phyloP scores from a whole-genome alignment of 441 rosid species.

The Cnidoscolus chayamansa region DNA sequence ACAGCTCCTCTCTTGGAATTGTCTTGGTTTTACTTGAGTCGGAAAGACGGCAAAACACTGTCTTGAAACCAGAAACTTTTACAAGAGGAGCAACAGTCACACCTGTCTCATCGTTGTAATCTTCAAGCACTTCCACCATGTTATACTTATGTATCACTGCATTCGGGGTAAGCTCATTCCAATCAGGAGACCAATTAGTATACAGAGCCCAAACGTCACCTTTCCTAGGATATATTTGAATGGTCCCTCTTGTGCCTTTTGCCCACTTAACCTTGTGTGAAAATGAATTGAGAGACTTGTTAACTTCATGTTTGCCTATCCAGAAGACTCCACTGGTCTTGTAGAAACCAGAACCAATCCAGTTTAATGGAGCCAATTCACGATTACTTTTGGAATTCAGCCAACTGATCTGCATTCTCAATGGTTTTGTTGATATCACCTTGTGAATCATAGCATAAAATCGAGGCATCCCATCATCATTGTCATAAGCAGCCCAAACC shows the following conservation, averaged over 20 bases:
- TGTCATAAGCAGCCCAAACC: conserved; percentile 94
- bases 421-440: conserved; percentile 64
- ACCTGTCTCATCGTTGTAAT: conserved; percentile 53
- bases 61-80: conserved; percentile 67
- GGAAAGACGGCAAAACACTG: conserved; percentile 52
- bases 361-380: conserved; percentile 61
- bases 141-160: conserved; percentile 72
- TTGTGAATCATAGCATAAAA: conserved; percentile 73
- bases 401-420: conserved; percentile 85
- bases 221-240: conserved; percentile 62
- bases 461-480: conserved; percentile 92
- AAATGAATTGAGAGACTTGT: conserved; percentile 58
- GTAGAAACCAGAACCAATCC: conserved; percentile 76
- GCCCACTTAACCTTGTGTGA: conserved; percentile 80
- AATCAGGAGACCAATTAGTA: conserved; percentile 77
- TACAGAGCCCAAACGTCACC: conserved; percentile 95
- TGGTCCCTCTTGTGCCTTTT: conserved; percentile 65
- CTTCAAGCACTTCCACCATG: conserved; percentile 85
- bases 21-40: conserved; percentile 39
- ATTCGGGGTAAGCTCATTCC: conserved; percentile 60
- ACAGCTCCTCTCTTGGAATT: conserved; percentile 74
- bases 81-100: conserved; percentile 51
- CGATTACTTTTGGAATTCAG: conserved; percentile 67
- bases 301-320: conserved; percentile 56
- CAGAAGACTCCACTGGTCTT: conserved; percentile 89